Conservation (phyloP, 2,329 filamentous ascomycete species). For the Epichloe glyceriae region DNA sequence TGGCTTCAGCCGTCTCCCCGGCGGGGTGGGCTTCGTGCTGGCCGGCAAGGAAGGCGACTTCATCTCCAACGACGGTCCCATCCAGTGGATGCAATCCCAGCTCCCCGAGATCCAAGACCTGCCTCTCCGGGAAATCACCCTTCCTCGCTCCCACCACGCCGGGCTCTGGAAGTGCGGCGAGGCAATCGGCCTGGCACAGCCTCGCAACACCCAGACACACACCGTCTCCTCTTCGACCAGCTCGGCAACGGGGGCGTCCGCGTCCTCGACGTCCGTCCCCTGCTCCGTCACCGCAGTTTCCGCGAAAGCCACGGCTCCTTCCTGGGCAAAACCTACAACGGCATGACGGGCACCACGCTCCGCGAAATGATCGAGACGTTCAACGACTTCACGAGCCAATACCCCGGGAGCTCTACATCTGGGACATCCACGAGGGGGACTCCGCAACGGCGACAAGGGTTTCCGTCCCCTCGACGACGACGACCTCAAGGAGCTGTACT, state of each 20-base stretch:
- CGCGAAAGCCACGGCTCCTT: constrained; percentile 12
- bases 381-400: constrained; percentile 16
- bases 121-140: constrained; percentile 16
- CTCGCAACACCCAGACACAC: constrained; percentile 15
- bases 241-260: constrained; percentile 16
- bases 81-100: constrained; percentile 18
- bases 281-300: constrained; percentile 4
- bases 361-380: constrained; percentile 16
- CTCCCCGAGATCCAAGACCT: constrained; percentile 14
- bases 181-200: constrained; percentile 4
- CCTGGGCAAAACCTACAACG: constrained; percentile 10
- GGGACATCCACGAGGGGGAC: constrained; percentile 14
- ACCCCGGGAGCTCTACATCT: constrained; percentile 23
- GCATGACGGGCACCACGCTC: constrained; percentile 14
- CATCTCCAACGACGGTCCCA: constrained; percentile 12
- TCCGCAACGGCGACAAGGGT: background rate
- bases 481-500: constrained; percentile 9
- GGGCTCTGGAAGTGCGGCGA: constrained; percentile 13
- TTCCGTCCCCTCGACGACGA: background rate
- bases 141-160: constrained; percentile 20
- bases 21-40: constrained; percentile 16
- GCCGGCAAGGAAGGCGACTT: constrained; percentile 20
- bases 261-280: constrained; percentile 18
- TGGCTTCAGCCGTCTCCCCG: constrained; percentile 6
- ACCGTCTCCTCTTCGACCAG: constrained; percentile 12